Evolutionary conservation across 1,284 basidiomycete species (phyloP).

Genomic region (Malassezia psittaci): DNA sequence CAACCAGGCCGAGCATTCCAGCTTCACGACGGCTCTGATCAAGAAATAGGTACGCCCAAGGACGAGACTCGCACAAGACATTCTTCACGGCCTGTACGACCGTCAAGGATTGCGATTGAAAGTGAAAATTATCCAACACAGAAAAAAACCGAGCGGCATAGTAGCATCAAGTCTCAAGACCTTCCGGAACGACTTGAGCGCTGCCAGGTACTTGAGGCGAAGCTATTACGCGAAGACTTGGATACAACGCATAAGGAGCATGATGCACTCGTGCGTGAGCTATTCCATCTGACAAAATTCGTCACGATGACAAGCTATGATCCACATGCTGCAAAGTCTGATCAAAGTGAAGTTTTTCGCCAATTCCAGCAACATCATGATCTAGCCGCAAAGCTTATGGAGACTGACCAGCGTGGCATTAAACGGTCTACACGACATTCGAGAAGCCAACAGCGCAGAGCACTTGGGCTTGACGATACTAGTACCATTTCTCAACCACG

Average conservation of each 20-base stretch:
- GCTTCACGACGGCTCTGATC: constrained; percentile 7
- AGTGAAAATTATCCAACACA: neutral
- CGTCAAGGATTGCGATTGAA: constrained; percentile 6
- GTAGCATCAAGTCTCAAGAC: constrained; percentile 8
- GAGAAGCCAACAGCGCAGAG: constrained; percentile 12
- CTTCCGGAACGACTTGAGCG: neutral
- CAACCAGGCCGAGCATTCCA: constrained; percentile 39
- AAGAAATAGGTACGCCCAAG: neutral
- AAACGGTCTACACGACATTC: constrained; percentile 24
- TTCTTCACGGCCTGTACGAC: constrained; percentile 10
- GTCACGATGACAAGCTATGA: constrained; percentile 38
- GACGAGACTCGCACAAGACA: neutral
- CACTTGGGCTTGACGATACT: neutral
- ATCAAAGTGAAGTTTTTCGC: constrained; percentile 28
- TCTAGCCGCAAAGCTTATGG: neutral
- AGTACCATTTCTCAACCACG: too few relatives aligned
- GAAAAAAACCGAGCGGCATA: neutral
- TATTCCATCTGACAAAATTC: constrained; percentile 37
- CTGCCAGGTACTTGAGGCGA: constrained; percentile 19
- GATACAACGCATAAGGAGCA: constrained; percentile 29
- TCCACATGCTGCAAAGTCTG: constrained; percentile 23
- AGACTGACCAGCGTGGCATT: constrained; percentile 9
- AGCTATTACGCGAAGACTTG: constrained; percentile 20
- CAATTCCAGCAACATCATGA: constrained; percentile 25
- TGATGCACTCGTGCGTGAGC: constrained; percentile 35